Base-by-base conservation (phyloP, 2,329 filamentous ascomycete genomes). In the Ilyonectria destructans region DNA sequence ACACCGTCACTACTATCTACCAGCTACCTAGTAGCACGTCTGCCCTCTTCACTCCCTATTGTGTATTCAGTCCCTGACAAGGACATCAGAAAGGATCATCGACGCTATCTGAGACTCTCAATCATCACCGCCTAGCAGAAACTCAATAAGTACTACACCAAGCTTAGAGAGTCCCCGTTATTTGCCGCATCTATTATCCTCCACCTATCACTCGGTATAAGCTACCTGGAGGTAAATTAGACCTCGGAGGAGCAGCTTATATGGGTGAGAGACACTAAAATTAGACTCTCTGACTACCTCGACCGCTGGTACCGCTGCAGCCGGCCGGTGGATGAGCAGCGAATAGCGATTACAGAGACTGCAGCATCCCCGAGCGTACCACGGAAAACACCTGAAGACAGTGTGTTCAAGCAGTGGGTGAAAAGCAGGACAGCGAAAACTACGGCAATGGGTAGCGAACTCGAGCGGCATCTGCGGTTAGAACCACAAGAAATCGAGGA, bases 121-220 rank as follows among this genome's bases (percentile, higher is more conserved):
- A 65, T 65, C 12, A 60, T 23, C 3, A 62, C 19, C 4, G 52
- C 46, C 46, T 54, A 13, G 35, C 26, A 54, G 62, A 59, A 54
- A 43, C 62, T 64, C 6, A 54, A 64, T n/a, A 19, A 64, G 12
- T 64, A 64, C 35, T 64, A 64, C 9, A 64, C 23, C 4, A 52
- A 52, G 26, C 26, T 52, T 33, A 23, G 23, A n/a, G 23, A 31
- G 49, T 52, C 49, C 10, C 26, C 26, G 26, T 52, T 52, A n/a
- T 52, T 52, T 23, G 26, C 49, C 15, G 26, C 26, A 33, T 52
- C 26, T 2, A 52, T 29, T 23, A 52, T 52, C 31, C 49, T 52
- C 2, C 26, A 52, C 4, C 26, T 6, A n/a, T 26, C 23, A 2
- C 49, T 52, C 13, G 15, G 49, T n/a, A 52, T 52, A n/a, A 52